These are phyloP conservation scores for Claviceps fusiformis DNA, from an alignment of 2,329 filamentous ascomycete genomes.

Conservation along the genomic window DNA sequence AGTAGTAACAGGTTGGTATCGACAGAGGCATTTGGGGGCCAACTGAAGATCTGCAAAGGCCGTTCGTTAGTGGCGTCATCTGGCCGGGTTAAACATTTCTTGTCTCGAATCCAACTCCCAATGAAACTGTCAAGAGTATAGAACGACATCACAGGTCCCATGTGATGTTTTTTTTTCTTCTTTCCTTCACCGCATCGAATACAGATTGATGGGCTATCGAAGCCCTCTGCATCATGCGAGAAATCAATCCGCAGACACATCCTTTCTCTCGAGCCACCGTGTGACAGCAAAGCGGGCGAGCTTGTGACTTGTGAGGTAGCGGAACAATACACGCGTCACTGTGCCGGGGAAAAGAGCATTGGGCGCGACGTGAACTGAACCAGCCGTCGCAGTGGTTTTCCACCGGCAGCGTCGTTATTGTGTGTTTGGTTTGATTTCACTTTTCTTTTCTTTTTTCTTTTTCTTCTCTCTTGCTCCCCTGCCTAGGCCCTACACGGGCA, in stretches of 20 bases:
- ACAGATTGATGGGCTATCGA: not conserved
- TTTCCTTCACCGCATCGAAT: too few relatives aligned
- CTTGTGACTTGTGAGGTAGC: not conserved
- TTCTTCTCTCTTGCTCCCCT: not conserved
- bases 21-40: not conserved
- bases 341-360: not conserved
- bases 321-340: not conserved
- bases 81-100: not conserved
- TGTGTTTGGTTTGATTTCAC: not conserved
- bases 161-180: not conserved
- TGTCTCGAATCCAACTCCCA: not conserved
- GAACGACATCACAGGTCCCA: not conserved
- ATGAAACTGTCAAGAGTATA: not conserved
- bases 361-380: not conserved
- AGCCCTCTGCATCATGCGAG: not conserved
- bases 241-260: not conserved
- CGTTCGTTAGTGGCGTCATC: not conserved
- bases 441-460: not conserved
- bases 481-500: not conserved
- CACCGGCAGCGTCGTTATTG: not conserved
- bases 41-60: not conserved
- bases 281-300: not conserved
- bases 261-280: not conserved
- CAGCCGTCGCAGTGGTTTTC: not conserved
- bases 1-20: not conserved